Base-by-base conservation (phyloP, 2,329 filamentous ascomycete genomes). In the Cladosporium sp. region DNA sequence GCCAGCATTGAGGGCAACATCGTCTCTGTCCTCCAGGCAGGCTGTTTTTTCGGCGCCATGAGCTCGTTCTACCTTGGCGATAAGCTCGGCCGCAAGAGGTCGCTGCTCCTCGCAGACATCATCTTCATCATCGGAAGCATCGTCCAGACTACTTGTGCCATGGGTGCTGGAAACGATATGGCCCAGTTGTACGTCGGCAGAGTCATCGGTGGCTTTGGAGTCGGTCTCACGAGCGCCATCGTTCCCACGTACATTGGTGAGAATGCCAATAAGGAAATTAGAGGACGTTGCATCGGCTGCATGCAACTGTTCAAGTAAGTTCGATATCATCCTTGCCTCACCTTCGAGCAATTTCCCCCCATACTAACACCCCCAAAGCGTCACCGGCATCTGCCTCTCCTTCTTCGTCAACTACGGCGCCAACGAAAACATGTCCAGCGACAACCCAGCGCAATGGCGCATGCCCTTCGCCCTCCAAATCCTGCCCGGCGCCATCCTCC, bases 361-460 rank as follows among this genome's bases (percentile, higher is more conserved):
- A 13, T 7, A 29, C 49, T 56, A 33, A 56, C 46, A 13, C 7
- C n/a, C 13, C n/a, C 2, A 57, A 59, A 72, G 69, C 55, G 70
- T 72, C 18, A 70, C 69, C 0, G 70, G 70, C 11, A 76, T 75
- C 18, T 76, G 73, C 43, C 61, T 77, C 15, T 70, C 71, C 30
- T 78, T 77, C 64, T 78, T 76, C 64, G 69, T 78, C 48, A 75
- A 78, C 59, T 78, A 77, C 54, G 75, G 75, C 30, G 74, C 77
- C 39, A 62, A 68, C 16, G 62, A 71, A 20, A 68, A 72, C 42
- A 70, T 78, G 46, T 67, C 64, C n/a, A 51, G 60, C 9, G 62
- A 68, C 3, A 67, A 69, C 32, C 69, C 73, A 2, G 69, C 67
- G n/a, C 77, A 78, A 61, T 79, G 76, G 76, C 70, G 75, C 7